Base-by-base conservation (phyloP, 106 monocot genomes). In the Acorus gramineus region DNA sequence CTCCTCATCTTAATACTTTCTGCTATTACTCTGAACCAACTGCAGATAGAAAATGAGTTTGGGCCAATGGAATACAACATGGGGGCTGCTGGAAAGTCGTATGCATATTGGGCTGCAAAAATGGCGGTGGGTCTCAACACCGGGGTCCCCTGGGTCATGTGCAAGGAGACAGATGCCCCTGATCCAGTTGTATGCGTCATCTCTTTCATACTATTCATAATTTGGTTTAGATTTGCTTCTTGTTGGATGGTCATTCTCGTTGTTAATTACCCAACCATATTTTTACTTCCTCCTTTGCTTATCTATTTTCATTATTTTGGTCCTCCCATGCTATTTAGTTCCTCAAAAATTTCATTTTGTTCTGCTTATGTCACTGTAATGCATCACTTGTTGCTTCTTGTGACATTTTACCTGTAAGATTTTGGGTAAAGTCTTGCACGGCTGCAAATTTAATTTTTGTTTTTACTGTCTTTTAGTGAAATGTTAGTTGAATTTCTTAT, bases 91-190 rank as follows among this genome's bases (percentile, higher is more conserved):
- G 76, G 82, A 4, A 87, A 79, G 66, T 65, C 82, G 5, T 96
- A 96, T 57, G 68, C 82, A 2, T 45, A 71, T 2, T 96, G 95
- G 95, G 87, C 90, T 42, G 95, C 85, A 9, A 79, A 83, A 49
- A 90, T 96, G 95, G 95, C 95, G 1, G 64, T 83, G 6, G 82
- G 72, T 4, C 84, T 87, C 2, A 50, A 83, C 66, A 96, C 85
- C 2, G 80, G 95, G 4, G 85, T 96, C 14, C 95, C 95, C 44
- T 96, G 95, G 95, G 60, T 96, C 68, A 96, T 96, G 95, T 96
- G 95, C 76, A 96, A 96, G 62, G 66, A 96, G 77, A 86, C 86
- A 54, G 90, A 96, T 70, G 95, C 95, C 49, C 90, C 87, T 65
- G 95, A 96, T 69, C 90, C 90, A 59, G 78, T 96, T 80, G 94